Base-by-base conservation (phyloP, 1,139 yeast genomes). In the Saccharomyces pastorianus region DNA sequence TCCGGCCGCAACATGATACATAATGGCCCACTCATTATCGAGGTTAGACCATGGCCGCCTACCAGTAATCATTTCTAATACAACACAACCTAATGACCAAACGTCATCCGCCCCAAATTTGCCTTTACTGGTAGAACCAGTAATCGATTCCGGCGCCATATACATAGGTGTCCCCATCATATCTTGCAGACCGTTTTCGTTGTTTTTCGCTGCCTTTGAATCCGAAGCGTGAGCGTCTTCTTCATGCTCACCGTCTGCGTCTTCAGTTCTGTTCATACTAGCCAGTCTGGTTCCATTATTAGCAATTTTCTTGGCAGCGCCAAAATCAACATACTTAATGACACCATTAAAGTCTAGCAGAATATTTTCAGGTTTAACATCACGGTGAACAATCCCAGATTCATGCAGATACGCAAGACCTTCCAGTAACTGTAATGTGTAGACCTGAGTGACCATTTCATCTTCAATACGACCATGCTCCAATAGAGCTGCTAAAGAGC, bases 151-250 rank as follows among this genome's bases (percentile, higher is more conserved):
- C 0, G 99, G 99, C 0, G 98, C 88, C 99, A 93, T 93, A 71
- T 93, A 93, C 98, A 93, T 93, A 17, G 99, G 99, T 0, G 99
- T 93, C 51, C 99, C 99, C 0, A 95, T 88, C 84, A 91, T 83
- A 50, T 69, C 72, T 23, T 57, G 56, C 25, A 61, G 50, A 5
- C 62, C 58, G 7, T 53, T 53, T 4, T 49, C 34, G 13, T 46
- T 48, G 2, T 51, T 38, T 5, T 42, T 47, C 11, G 42, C 41
- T 2, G 31, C 44, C 20, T 49, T 46, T 7, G 51, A 53, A 14
- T 44, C 54, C 5, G 29, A 26, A 7, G n/a, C 29, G 31, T 28
- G 7, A 9, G 41, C n/a, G 26, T 29, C 28, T 14, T 48, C 50
- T 23, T 48, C 50, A 3, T 14, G 26, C 9, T 48, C 50, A 9